Conservation (phyloP, 805 yeast genomes). For the Aciculoconidium aculeatum region DNA sequence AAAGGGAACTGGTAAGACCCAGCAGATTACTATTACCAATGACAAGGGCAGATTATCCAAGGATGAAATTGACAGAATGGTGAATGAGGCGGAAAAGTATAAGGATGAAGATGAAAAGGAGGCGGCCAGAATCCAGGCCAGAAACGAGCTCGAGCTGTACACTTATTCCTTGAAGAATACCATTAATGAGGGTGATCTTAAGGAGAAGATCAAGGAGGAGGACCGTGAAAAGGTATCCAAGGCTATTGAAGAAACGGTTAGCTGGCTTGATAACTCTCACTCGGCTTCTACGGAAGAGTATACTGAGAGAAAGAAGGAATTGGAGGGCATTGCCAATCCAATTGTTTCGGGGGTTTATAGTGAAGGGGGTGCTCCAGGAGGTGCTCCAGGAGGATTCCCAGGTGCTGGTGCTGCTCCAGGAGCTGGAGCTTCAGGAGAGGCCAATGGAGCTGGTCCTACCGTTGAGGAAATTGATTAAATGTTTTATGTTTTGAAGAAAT, state of each 20-base stretch:
- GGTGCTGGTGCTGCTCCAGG: slow-evolving; percentile 42
- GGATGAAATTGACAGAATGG: slow-evolving; percentile 96
- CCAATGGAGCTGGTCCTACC: slow-evolving; percentile 31
- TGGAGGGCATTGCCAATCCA: slow-evolving; percentile 36
- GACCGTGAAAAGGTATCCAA: slow-evolving; percentile 49
- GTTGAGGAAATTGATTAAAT: slow-evolving; percentile 36
- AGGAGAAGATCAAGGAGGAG: slow-evolving; percentile 35
- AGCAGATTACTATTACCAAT: slow-evolving; percentile 85
- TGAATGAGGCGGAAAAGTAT: slow-evolving; percentile 91
- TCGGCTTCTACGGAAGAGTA: slow-evolving; percentile 39
- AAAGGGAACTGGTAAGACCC: slow-evolving; percentile 90
- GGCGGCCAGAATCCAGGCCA: slow-evolving; percentile 80
- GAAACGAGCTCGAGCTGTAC: slow-evolving; percentile 83
- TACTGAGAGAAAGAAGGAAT: slow-evolving; percentile 35
- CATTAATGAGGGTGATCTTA: slow-evolving; percentile 41
- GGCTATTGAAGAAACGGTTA: slow-evolving; percentile 37
- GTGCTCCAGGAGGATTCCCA: slow-evolving; percentile 23
- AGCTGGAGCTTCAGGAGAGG: slow-evolving; percentile 16
- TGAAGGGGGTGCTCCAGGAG: slow-evolving; percentile 19
- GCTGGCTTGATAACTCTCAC: slow-evolving; percentile 34
- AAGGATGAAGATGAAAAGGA: slow-evolving; percentile 86
- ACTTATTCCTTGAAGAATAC: slow-evolving; percentile 78
- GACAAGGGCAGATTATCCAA: slow-evolving; percentile 91
- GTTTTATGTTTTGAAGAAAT: slow-evolving; percentile 2
- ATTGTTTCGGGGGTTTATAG: slow-evolving; percentile 31